phyloP scores from a whole-genome alignment of 768 basidiomycete genomes.

The Auricularia heimuer region DNA sequence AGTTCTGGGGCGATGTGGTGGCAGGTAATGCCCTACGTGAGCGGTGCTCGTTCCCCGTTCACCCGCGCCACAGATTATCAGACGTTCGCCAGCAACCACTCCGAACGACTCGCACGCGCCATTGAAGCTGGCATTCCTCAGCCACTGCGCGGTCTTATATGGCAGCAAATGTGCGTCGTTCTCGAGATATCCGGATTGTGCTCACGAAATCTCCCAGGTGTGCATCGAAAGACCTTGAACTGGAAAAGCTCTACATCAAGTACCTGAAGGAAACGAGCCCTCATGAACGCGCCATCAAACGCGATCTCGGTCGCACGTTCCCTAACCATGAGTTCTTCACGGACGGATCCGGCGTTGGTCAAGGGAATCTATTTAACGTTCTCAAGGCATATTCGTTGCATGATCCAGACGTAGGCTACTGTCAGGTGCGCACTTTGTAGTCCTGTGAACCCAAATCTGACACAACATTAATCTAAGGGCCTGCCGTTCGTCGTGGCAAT shows the following conservation, averaged over 20 bases:
- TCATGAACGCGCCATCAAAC: constrained; percentile 89
- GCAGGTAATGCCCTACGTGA: constrained; percentile 42
- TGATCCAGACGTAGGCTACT: constrained; percentile 92
- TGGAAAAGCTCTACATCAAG: constrained; percentile 74
- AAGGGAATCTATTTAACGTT: constrained; percentile 96
- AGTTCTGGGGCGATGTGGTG: constrained; percentile 93
- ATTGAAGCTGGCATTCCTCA: constrained; percentile 89
- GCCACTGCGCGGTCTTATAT: constrained; percentile 86
- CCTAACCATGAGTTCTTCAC: constrained; percentile 95
- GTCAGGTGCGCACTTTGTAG: constrained; percentile 38
- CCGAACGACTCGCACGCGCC: constrained; percentile 74
- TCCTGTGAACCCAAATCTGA: neutral
- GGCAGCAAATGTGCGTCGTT: constrained; percentile 75
- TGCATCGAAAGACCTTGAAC: constrained; percentile 81
- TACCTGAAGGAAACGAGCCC: constrained; percentile 74
- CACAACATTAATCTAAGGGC: constrained; percentile 30
- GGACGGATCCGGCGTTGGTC: constrained; percentile 88
- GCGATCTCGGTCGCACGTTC: constrained; percentile 92
- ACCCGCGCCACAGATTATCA: constrained; percentile 60
- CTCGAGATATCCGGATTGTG: neutral
- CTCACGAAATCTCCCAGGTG: constrained; percentile 42
- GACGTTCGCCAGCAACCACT: constrained; percentile 65
- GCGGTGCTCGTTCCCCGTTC: constrained; percentile 2
- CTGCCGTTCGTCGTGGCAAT: constrained; percentile 94
- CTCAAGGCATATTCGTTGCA: constrained; percentile 96